phyloP scores from a whole-genome alignment of 2,329 filamentous ascomycete genomes.

The Zalaria sp. region DNA sequence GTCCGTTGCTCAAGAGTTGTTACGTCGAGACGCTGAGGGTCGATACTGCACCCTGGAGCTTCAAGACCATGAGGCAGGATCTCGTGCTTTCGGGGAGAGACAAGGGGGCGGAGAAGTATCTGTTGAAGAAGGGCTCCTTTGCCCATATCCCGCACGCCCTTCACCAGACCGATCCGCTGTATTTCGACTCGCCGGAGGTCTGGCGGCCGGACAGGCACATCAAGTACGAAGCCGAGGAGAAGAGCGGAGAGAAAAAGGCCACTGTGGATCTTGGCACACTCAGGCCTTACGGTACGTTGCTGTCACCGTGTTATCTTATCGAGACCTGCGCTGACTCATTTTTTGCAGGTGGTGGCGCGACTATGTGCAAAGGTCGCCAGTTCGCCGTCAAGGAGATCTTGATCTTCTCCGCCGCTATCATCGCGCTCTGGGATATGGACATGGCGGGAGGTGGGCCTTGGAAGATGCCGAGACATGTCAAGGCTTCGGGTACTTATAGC shows the following conservation, averaged over 20 bases:
- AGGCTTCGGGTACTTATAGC: slow-evolving; percentile 34
- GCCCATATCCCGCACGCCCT: slow-evolving; percentile 22
- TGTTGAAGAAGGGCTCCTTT: slow-evolving; percentile 20
- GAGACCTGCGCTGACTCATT: neutral
- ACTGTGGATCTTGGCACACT: slow-evolving; percentile 28
- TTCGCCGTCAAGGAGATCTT: slow-evolving; percentile 38
- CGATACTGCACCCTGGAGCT: slow-evolving; percentile 20
- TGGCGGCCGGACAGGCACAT: slow-evolving; percentile 21
- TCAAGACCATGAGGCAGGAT: slow-evolving; percentile 20
- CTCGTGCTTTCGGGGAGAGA: slow-evolving; percentile 19
- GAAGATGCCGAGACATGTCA: slow-evolving; percentile 35
- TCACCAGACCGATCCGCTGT: slow-evolving; percentile 20
- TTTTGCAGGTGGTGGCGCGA: slow-evolving; percentile 26
- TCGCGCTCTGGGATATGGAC: slow-evolving; percentile 43
- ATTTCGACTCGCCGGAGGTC: slow-evolving; percentile 16
- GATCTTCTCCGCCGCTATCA: slow-evolving; percentile 35
- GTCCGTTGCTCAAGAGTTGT: slow-evolving; percentile 22
- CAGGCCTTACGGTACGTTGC: slow-evolving; percentile 25
- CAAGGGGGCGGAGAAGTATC: slow-evolving; percentile 18
- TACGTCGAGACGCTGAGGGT: slow-evolving; percentile 23
- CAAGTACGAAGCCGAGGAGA: slow-evolving; percentile 13
- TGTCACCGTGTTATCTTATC: neutral
- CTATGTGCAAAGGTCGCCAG: slow-evolving; percentile 35
- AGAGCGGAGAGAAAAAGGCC: slow-evolving; percentile 8
- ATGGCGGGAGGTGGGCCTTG: slow-evolving; percentile 30